Conservation (phyloP, 1,139 yeast species). For the Geotrichum histeridarum region DNA sequence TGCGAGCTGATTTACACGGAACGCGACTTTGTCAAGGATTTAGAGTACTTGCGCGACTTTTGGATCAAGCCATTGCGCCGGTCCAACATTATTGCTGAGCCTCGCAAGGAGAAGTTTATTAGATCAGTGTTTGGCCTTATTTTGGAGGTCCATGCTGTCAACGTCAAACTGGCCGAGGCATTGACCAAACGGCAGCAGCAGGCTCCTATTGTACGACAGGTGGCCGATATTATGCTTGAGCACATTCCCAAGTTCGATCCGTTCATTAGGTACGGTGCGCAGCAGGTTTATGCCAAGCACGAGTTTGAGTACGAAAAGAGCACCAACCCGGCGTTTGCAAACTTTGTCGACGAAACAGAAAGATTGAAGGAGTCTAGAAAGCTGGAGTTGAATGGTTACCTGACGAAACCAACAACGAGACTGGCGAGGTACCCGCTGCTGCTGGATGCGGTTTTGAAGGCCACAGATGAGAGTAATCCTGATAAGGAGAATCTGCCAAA, state of each 20-base stretch:
- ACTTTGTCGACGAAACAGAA: slow-evolving; percentile 88
- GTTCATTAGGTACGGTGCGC: slow-evolving; percentile 89
- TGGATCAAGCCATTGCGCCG: slow-evolving; percentile 89
- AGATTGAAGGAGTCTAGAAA: slow-evolving; percentile 84
- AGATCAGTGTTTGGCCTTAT: slow-evolving; percentile 90
- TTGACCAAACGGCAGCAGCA: slow-evolving; percentile 82
- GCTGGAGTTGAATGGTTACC: slow-evolving; percentile 85
- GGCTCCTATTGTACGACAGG: slow-evolving; percentile 75
- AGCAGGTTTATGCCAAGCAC: slow-evolving; percentile 90
- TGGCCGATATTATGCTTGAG: slow-evolving; percentile 84
- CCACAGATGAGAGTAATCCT: slow-evolving; percentile 67
- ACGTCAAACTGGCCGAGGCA: slow-evolving; percentile 81
- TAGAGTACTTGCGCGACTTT: slow-evolving; percentile 88
- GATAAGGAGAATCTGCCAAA: slow-evolving; percentile 67
- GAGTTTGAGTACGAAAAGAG: slow-evolving; percentile 94
- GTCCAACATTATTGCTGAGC: slow-evolving; percentile 79
- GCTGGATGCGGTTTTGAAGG: slow-evolving; percentile 75
- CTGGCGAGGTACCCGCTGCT: slow-evolving; percentile 91
- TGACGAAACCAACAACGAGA: slow-evolving; percentile 93
- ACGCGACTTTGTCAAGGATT: slow-evolving; percentile 88
- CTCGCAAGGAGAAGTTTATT: slow-evolving; percentile 84
- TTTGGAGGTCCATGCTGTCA: slow-evolving; percentile 78
- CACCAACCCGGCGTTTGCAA: slow-evolving; percentile 80
- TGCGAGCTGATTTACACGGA: slow-evolving; percentile 93
- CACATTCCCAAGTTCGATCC: slow-evolving; percentile 86